Percentiles rank a stretch among this genome's conserved stretches.
Conservation (phyloP, 108 stramenopile genomes). For the Seminavis robusta region DNA sequence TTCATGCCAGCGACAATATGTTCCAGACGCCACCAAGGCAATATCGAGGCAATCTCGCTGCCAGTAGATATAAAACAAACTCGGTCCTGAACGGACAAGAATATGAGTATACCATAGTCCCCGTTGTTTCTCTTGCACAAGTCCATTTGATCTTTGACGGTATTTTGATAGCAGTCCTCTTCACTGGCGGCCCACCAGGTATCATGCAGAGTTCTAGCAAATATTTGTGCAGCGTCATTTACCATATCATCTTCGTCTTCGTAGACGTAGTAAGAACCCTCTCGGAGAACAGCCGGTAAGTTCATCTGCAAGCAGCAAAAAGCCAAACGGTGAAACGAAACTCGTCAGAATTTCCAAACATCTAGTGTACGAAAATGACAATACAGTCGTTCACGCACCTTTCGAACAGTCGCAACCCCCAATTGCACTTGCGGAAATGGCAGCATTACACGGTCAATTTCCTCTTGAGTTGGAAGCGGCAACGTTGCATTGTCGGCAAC, state of each 20-base stretch:
- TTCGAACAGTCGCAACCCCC: conserved; percentile 53
- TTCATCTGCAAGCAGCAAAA: too few species aligned
- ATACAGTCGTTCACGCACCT: too few species aligned
- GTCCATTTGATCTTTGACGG: not conserved
- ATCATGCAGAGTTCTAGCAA: conserved; percentile 74
- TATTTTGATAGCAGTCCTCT: not conserved
- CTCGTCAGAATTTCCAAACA: not conserved
- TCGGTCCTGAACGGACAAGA: conserved; percentile 76
- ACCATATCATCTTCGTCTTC: conserved; percentile 89
- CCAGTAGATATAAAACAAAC: conserved; percentile 86
- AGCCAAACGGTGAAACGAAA: not conserved
- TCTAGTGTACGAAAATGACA: not conserved
- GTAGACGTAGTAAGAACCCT: conserved; percentile 75
- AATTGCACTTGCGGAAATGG: conserved; percentile 22
- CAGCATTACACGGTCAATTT: too few species aligned
- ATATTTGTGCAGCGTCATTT: conserved; percentile 86
- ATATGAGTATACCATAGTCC: conserved; percentile 66
- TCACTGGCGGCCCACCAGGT: conserved; percentile 48
- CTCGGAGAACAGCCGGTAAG: conserved; percentile 58
- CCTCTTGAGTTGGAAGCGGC: not conserved
- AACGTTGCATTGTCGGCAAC: not conserved
- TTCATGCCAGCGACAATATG: conserved; percentile 78
- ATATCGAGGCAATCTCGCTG: conserved; percentile 39
- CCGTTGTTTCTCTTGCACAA: conserved; percentile 2
- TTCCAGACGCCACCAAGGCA: conserved; percentile 86